Evolutionary conservation across 805 yeast genomes (phyloP).

Genomic region (Metschnikowia amazonensis): DNA sequence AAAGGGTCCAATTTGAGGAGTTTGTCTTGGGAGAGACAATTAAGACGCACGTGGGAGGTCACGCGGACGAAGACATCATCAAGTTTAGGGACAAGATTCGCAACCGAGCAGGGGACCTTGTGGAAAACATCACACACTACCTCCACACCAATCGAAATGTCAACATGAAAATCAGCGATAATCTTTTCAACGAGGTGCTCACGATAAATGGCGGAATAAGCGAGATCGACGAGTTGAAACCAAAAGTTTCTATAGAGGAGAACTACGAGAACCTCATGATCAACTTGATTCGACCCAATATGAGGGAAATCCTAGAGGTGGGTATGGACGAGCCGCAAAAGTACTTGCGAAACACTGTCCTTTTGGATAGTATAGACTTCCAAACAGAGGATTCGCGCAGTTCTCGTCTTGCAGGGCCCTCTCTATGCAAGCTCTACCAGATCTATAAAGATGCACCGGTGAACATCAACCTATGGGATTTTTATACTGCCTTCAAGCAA

Average conservation of each 20-base stretch:
- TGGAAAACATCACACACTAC: constrained; percentile 16
- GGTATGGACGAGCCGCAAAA: constrained; percentile 30
- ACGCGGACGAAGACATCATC: constrained; percentile 11
- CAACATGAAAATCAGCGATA: constrained; percentile 23
- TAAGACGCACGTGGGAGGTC: constrained; percentile 1
- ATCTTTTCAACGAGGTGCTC: constrained; percentile 31
- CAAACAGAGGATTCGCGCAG: neutral
- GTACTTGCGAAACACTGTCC: constrained; percentile 19
- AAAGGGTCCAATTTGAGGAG: constrained; percentile 4
- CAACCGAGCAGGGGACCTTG: constrained; percentile 1
- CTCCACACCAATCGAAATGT: constrained; percentile 16
- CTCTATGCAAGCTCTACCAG: constrained; percentile 48
- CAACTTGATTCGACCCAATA: constrained; percentile 34
- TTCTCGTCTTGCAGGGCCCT: constrained; percentile 15
- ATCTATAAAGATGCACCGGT: constrained; percentile 78
- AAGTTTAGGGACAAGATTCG: constrained; percentile 2
- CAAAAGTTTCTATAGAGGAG: constrained; percentile 28
- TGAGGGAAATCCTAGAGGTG: constrained; percentile 28
- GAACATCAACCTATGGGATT: constrained; percentile 63
- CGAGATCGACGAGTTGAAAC: constrained; percentile 15
- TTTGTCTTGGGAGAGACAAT: constrained; percentile 12
- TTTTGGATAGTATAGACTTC: constrained; percentile 4
- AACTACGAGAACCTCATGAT: constrained; percentile 38
- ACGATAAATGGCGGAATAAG: constrained; percentile 27
- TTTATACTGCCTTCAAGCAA: constrained; percentile 57